A percentile compares a stretch with the other conserved stretches of the same genome.
Conservation (phyloP, 192 early-diverging fungal genomes). For the Jimgerdemannia lactiflua region DNA sequence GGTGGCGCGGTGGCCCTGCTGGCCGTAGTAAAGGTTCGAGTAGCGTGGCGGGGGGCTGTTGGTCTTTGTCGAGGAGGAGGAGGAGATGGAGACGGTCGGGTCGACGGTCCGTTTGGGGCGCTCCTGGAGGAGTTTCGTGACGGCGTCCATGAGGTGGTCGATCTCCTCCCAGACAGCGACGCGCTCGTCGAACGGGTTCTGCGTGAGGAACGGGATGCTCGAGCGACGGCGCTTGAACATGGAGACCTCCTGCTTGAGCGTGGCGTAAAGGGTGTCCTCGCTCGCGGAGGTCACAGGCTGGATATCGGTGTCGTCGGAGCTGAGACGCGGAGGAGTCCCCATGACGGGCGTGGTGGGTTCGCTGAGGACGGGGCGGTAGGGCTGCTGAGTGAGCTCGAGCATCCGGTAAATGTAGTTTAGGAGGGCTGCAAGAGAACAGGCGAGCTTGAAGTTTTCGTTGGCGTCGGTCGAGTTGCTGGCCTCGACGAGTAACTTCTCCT, state of each 20-base stretch:
- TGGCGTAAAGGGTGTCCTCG: constrained; percentile 13
- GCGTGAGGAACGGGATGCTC: constrained; percentile 3
- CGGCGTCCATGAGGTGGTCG: constrained; percentile 29
- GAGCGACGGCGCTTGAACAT: constrained; percentile 14
- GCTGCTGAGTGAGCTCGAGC: constrained; percentile 32
- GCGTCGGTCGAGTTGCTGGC: constrained; percentile 19
- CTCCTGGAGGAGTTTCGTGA: constrained; percentile 6
- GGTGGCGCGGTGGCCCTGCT: no score
- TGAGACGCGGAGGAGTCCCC: no score
- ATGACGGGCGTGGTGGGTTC: no score
- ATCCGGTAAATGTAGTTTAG: constrained; percentile 47
- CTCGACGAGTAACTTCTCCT: constrained; percentile 10
- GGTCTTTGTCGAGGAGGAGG: not conserved
- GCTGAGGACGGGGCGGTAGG: not conserved
- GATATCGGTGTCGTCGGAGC: not conserved
- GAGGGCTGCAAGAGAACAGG: constrained; percentile 51
- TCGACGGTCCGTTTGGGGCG: not conserved
- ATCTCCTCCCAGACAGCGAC: constrained; percentile 36
- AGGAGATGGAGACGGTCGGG: not conserved
- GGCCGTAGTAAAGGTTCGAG: no score
- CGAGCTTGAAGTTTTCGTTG: constrained; percentile 50
- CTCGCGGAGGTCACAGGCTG: not conserved
- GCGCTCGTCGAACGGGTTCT: constrained; percentile 10
- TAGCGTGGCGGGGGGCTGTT: not conserved
- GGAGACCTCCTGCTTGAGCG: constrained; percentile 20